phyloP scores from a whole-genome alignment of 805 yeast genomes.

The Diddensiella transvaalensis region DNA sequence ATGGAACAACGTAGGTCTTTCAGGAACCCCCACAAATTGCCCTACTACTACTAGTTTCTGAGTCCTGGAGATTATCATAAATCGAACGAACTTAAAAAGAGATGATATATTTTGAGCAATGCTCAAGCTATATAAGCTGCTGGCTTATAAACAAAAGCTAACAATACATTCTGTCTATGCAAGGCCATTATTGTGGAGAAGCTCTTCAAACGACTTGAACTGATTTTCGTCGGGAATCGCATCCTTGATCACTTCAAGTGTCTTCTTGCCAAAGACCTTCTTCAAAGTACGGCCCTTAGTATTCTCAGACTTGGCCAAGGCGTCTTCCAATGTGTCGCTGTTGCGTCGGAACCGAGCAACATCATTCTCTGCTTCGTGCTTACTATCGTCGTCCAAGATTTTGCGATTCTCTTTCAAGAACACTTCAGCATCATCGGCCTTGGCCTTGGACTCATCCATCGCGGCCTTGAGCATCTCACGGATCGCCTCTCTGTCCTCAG shows the following conservation, averaged over 20 bases:
- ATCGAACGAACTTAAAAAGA: too few relatives aligned
- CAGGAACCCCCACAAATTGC: not conserved
- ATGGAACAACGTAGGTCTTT: too few relatives aligned
- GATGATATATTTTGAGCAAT: too few relatives aligned
- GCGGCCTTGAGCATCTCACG: conserved; percentile 22
- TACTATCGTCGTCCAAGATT: conserved; percentile 19
- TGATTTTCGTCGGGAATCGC: conserved; percentile 18
- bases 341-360: conserved; percentile 19
- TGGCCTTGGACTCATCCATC: conserved; percentile 16
- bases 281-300: conserved; percentile 28
- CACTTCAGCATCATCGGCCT: conserved; percentile 20
- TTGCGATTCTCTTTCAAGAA: conserved; percentile 23
- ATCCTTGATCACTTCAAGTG: conserved; percentile 22
- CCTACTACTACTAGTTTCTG: not conserved
- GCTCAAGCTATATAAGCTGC: conserved; percentile 2
- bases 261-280: conserved; percentile 29
- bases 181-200: conserved; percentile 21
- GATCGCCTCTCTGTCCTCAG: conserved; percentile 25
- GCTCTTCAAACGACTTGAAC: conserved; percentile 17
- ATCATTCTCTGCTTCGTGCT: conserved; percentile 23
- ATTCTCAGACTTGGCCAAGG: conserved; percentile 24
- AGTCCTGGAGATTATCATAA: not conserved
- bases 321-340: conserved; percentile 24
- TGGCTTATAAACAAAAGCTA: not conserved
- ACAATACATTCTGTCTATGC: conserved; percentile 2